phyloP scores from a whole-genome alignment of 2,329 filamentous ascomycete species.

The Myriosclerotinia scirpicola region DNA sequence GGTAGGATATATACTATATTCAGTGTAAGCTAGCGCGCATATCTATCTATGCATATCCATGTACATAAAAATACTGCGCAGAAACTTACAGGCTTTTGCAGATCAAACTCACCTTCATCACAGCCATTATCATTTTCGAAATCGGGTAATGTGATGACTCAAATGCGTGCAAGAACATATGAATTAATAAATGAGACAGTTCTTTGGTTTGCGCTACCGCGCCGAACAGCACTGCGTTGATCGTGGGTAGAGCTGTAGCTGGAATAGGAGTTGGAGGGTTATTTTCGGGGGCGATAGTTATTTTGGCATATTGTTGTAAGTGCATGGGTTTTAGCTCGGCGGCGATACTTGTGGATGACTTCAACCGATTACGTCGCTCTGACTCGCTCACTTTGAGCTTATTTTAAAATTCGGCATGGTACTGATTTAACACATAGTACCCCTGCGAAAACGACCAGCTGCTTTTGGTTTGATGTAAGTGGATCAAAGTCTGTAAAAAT shows the following conservation, averaged over 20 bases:
- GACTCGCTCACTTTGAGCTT: neutral
- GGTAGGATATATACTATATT: slow-evolving; percentile 41
- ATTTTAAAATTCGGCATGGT: slow-evolving; percentile 28
- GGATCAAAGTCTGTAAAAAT: neutral
- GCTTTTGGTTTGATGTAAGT: slow-evolving; percentile 37
- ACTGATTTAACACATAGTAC: slow-evolving; percentile 34
- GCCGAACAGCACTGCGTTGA: slow-evolving; percentile 38
- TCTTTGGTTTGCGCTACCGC: slow-evolving; percentile 38
- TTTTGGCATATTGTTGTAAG: slow-evolving; percentile 33
- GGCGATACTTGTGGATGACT: neutral
- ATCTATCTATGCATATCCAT: neutral
- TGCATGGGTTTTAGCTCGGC: neutral
- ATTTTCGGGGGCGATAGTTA: slow-evolving; percentile 42
- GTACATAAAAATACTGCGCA: neutral
- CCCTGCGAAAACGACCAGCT: slow-evolving; percentile 36
- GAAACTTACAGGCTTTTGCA: slow-evolving; percentile 13
- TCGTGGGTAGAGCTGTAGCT: slow-evolving; percentile 39
- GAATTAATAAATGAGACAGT: slow-evolving; percentile 21
- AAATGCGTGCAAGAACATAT: neutral
- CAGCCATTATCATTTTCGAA: slow-evolving; percentile 39
- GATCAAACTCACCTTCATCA: slow-evolving; percentile 39
- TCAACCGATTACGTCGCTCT: neutral
- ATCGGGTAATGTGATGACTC: slow-evolving; percentile 27
- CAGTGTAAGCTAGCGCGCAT: slow-evolving; percentile 13
- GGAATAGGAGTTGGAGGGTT: slow-evolving; percentile 42